These are phyloP conservation scores for Botrytis pseudocinerea DNA, from an alignment of 2,329 filamentous ascomycete species.

Conservation along the genomic window DNA sequence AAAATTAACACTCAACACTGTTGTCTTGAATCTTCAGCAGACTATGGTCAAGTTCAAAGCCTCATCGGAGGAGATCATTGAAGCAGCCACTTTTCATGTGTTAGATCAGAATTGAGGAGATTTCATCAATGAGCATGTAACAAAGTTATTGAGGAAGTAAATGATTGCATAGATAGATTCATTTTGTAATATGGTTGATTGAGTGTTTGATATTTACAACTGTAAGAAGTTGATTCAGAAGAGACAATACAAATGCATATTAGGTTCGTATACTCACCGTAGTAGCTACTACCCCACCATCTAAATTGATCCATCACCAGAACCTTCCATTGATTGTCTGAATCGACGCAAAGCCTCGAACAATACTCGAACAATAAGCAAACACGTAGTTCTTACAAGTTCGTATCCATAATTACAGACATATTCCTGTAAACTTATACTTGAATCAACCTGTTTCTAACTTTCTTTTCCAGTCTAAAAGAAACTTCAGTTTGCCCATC, in stretches of 20 bases:
- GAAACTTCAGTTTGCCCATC: constrained; percentile 12
- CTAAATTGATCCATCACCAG: not conserved
- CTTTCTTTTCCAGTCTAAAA: not conserved
- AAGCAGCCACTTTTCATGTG: not conserved
- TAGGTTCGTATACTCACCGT: constrained; percentile 1
- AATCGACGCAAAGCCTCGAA: not conserved
- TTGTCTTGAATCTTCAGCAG: not conserved
- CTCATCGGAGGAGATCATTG: not conserved
- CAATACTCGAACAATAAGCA: not conserved
- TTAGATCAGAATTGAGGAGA: not conserved
- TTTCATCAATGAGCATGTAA: not conserved
- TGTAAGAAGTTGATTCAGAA: not conserved
- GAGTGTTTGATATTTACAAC: not conserved
- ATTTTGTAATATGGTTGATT: not conserved
- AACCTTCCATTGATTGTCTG: constrained; percentile 9
- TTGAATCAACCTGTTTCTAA: not conserved
- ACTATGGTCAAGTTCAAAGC: too few species aligned
- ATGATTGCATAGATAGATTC: not conserved
- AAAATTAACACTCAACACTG: not conserved
- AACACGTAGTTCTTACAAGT: not conserved
- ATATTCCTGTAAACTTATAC: not conserved
- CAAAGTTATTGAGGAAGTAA: not conserved
- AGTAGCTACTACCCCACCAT: constrained; percentile 12
- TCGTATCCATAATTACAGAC: not conserved
- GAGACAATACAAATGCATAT: not conserved